phyloP scores from a whole-genome alignment of 805 yeast genomes.

The Ogataea polymorpha region DNA sequence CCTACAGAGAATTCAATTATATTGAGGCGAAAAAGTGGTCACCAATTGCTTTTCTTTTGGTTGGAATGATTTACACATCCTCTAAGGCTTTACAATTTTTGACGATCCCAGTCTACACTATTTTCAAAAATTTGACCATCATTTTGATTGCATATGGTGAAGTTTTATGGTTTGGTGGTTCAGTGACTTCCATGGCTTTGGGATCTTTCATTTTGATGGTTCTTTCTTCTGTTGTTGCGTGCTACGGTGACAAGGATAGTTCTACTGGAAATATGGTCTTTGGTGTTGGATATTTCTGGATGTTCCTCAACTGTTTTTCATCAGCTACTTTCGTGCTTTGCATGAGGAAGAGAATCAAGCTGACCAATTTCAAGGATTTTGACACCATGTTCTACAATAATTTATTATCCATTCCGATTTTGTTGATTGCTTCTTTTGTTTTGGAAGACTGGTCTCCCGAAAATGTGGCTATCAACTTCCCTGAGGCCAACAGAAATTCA shows the following conservation, averaged over 20 bases:
- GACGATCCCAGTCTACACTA: slow-evolving; percentile 94
- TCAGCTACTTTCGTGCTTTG: slow-evolving; percentile 90
- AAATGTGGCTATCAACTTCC: slow-evolving; percentile 77
- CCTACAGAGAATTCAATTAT: slow-evolving; percentile 79
- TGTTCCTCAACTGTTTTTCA: slow-evolving; percentile 90
- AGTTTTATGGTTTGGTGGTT: slow-evolving; percentile 94
- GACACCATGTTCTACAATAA: slow-evolving; percentile 99
- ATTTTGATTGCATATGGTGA: slow-evolving; percentile 98
- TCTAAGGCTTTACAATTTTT: slow-evolving; percentile 91
- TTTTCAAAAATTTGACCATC: slow-evolving; percentile 95
- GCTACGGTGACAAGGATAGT: slow-evolving; percentile 62
- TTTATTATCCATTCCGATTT: slow-evolving; percentile 86
- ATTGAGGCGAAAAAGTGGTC: slow-evolving; percentile 95
- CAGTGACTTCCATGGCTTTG: slow-evolving; percentile 84
- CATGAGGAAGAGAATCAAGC: slow-evolving; percentile 97
- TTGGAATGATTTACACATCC: slow-evolving; percentile 92
- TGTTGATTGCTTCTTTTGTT: slow-evolving; percentile 67
- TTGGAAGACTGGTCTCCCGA: slow-evolving; percentile 92
- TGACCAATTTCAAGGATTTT: slow-evolving; percentile 93
- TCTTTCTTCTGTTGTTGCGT: slow-evolving; percentile 92
- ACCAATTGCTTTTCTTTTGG: slow-evolving; percentile 87
- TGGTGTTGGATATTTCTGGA: slow-evolving; percentile 91
- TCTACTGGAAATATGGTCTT: slow-evolving; percentile 39
- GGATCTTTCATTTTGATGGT: slow-evolving; percentile 91
- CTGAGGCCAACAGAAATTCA: slow-evolving; percentile 61